Conservation (phyloP, 2,329 filamentous ascomycete genomes). For the Aspergillus ruber region DNA sequence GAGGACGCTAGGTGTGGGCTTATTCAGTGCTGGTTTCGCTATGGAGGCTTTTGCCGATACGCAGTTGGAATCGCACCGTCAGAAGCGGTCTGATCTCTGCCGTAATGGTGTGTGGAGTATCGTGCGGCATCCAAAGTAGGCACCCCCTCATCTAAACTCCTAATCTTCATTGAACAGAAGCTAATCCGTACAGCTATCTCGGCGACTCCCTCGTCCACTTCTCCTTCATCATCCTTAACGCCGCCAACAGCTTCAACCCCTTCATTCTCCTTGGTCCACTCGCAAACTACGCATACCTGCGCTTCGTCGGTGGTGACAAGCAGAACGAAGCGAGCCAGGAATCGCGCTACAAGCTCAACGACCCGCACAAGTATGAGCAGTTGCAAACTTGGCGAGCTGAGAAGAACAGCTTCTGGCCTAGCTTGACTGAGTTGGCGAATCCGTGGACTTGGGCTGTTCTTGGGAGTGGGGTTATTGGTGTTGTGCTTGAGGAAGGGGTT, state of each 20-base stretch:
- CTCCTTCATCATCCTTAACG: conserved; percentile 54
- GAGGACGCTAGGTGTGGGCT: conserved; percentile 44
- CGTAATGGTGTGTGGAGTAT: conserved; percentile 57
- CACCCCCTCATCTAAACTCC: conserved; percentile 3
- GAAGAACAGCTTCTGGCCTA: conserved; percentile 58
- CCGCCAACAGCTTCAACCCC: conserved; percentile 50
- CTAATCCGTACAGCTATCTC: conserved; percentile 45
- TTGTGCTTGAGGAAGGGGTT: conserved; percentile 39
- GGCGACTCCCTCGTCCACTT: conserved; percentile 54
- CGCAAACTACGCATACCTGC: conserved; percentile 54
- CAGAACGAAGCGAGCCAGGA: conserved; percentile 49
- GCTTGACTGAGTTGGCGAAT: conserved; percentile 44
- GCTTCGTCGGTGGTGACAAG: conserved; percentile 51
- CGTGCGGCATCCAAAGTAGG: conserved; percentile 57
- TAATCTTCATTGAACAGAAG: background rate
- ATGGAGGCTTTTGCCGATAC: conserved; percentile 53
- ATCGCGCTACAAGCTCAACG: conserved; percentile 46
- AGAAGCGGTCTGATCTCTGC: conserved; percentile 39
- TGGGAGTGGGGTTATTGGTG: conserved; percentile 45
- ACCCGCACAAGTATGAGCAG: conserved; percentile 48
- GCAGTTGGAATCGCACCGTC: conserved; percentile 49
- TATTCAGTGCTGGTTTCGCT: conserved; percentile 52
- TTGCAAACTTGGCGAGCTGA: conserved; percentile 47
- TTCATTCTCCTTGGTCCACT: conserved; percentile 50
- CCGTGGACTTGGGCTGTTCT: conserved; percentile 52